phyloP scores from a whole-genome alignment of 192 early-diverging fungal species.

The Coemansia sp. region DNA sequence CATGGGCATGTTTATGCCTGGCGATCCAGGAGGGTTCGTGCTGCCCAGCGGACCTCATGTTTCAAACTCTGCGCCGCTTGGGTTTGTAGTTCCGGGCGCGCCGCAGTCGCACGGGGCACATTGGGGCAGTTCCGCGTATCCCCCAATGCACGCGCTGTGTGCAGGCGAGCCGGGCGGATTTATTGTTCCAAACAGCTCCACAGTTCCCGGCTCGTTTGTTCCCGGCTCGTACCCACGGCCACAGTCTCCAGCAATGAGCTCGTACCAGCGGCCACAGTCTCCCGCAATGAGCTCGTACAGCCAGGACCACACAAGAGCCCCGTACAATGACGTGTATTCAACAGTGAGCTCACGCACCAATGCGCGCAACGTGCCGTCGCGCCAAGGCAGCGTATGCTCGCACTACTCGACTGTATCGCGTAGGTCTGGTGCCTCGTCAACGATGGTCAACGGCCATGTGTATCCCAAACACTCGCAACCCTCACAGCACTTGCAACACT shows the following conservation, averaged over 20 bases:
- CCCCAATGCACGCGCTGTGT: constrained; percentile 7
- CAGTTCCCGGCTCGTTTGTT: no score
- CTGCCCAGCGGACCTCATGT: constrained; percentile 10
- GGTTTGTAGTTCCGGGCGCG: constrained; percentile 29
- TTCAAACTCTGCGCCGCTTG: constrained; percentile 13
- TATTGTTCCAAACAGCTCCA: constrained; percentile 9
- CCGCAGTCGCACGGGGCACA: constrained; percentile 5
- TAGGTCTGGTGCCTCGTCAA: constrained; percentile 9
- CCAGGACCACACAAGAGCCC: no score
- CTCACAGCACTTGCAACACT: constrained; percentile 4
- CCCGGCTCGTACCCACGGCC: constrained; percentile 5
- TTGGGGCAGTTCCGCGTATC: constrained; percentile 4
- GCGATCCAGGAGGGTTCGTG: constrained; percentile 46
- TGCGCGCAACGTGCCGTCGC: constrained; percentile 9
- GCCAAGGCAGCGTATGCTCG: constrained; percentile 14
- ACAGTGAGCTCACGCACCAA: neutral
- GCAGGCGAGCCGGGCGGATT: constrained; percentile 30
- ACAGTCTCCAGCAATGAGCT: constrained; percentile 9
- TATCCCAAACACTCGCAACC: constrained; percentile 13
- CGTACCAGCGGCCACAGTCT: constrained; percentile 8
- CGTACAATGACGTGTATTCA: neutral
- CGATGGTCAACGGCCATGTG: constrained; percentile 4
- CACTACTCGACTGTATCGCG: constrained; percentile 5
- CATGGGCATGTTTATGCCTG: constrained; percentile 26
- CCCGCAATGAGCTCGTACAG: no score